Evolutionary conservation across 2,329 filamentous ascomycete genomes (phyloP).

Genomic region (Beauveria medogensis): DNA sequence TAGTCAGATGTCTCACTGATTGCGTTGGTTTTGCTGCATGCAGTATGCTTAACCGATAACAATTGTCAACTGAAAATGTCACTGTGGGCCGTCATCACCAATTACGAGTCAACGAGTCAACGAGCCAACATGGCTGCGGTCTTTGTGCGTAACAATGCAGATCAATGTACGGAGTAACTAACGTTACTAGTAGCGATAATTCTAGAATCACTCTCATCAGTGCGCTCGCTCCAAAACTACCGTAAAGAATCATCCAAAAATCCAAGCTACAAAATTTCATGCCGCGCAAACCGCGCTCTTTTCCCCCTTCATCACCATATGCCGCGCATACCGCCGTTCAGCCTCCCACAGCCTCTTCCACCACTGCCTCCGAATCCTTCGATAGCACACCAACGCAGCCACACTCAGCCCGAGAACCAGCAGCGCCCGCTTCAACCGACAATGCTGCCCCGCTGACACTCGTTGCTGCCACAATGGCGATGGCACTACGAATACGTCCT

Average conservation of each 20-base stretch:
- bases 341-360: background rate
- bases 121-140: background rate
- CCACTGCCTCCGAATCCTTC: background rate
- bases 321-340: background rate
- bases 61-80: background rate
- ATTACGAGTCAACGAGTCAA: background rate
- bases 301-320: background rate
- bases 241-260: background rate
- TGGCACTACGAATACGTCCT: background rate
- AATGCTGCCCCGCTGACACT: background rate
- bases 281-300: background rate
- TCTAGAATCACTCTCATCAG: background rate
- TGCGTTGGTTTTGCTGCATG: no score
- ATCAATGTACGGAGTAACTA: no score
- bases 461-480: background rate
- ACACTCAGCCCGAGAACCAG: background rate
- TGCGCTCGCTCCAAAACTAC: background rate
- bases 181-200: background rate
- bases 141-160: slow-evolving; percentile 1
- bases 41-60: no score
- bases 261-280: background rate
- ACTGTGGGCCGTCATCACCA: background rate
- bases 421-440: background rate
- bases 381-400: background rate
- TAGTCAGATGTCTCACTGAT: no score